phyloP scores from a whole-genome alignment of 768 basidiomycete genomes.

The Coprinopsis cinerea region DNA sequence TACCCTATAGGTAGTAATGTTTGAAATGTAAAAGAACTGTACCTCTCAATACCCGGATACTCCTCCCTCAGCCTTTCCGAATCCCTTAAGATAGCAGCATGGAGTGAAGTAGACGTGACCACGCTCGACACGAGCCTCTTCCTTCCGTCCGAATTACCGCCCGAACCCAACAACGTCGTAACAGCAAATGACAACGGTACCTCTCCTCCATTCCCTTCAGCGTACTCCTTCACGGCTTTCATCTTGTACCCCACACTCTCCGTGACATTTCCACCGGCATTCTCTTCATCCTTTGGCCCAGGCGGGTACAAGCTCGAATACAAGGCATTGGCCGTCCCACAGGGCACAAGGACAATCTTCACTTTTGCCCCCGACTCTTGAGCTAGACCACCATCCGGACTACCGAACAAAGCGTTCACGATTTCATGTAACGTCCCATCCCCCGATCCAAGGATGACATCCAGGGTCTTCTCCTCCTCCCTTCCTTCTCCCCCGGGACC shows the following conservation, averaged over 20 bases:
- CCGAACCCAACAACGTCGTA: constrained; percentile 37
- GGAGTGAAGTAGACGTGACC: constrained; percentile 80
- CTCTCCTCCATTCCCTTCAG: constrained; percentile 27
- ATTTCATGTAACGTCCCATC: constrained; percentile 94
- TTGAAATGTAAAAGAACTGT: constrained; percentile 13
- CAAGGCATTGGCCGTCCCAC: constrained; percentile 92
- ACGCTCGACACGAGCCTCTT: constrained; percentile 53
- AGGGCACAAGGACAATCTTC: constrained; percentile 54
- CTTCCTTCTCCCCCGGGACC: no score
- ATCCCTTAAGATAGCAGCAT: constrained; percentile 78
- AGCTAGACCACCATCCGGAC: constrained; percentile 11
- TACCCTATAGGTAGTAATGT: constrained; percentile 3
- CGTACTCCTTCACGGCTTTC: constrained; percentile 27
- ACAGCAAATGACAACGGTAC: constrained; percentile 49
- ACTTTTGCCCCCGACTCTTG: constrained; percentile 20
- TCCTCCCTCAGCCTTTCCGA: constrained; percentile 68
- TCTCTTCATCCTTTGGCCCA: background rate
- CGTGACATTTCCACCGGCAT: background rate
- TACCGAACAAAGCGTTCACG: constrained; percentile 51
- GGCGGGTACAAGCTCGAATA: constrained; percentile 74
- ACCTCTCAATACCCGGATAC: constrained; percentile 68
- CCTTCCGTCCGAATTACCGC: constrained; percentile 20
- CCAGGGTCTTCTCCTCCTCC: constrained; percentile 18
- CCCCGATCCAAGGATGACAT: constrained; percentile 68
- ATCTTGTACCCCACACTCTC: constrained; percentile 1